Percentiles rank a stretch among this genome's conserved stretches.
These are phyloP conservation scores for Tulasnella sp. DNA, from an alignment of 768 basidiomycete species.

Conservation along the genomic window DNA sequence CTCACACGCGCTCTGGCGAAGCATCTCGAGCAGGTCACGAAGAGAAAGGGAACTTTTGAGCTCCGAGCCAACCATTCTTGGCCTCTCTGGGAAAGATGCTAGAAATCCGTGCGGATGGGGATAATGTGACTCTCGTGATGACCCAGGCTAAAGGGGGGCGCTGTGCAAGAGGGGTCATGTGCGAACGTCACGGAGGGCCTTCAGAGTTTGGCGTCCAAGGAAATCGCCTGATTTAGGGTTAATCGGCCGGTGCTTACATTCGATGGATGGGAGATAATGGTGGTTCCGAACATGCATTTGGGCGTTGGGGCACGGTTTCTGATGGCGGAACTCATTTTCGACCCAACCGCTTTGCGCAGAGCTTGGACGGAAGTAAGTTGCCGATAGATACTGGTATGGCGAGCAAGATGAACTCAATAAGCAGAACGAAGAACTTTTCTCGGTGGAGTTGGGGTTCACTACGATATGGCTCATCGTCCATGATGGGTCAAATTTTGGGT, in stretches of 20 bases:
- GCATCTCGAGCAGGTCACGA: neutral
- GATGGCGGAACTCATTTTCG: too few relatives aligned
- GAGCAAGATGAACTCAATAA: neutral
- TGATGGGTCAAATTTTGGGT: neutral
- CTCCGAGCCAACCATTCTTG: neutral
- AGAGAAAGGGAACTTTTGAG: neutral
- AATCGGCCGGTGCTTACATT: neutral
- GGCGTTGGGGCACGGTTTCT: too few relatives aligned
- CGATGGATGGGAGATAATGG: too few relatives aligned
- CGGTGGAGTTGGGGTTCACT: neutral
- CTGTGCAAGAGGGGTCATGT: too few relatives aligned
- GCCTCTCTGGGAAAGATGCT: neutral
- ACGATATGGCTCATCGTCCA: neutral
- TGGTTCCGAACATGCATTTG: too few relatives aligned
- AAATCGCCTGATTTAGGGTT: neutral
- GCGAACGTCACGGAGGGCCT: neutral
- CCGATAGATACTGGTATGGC: neutral
- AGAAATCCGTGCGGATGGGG: neutral
- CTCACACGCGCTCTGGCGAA: neutral
- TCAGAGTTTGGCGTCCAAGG: neutral
- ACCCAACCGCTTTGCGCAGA: neutral
- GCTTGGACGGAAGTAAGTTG: neutral
- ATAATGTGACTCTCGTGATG: too few relatives aligned
- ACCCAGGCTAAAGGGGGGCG: too few relatives aligned
- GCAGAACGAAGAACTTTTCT: neutral